Evolutionary conservation across 805 yeast species (phyloP), one percentile per base, ranked within the genome.

Genomic region (Candida easanensis): DNA sequence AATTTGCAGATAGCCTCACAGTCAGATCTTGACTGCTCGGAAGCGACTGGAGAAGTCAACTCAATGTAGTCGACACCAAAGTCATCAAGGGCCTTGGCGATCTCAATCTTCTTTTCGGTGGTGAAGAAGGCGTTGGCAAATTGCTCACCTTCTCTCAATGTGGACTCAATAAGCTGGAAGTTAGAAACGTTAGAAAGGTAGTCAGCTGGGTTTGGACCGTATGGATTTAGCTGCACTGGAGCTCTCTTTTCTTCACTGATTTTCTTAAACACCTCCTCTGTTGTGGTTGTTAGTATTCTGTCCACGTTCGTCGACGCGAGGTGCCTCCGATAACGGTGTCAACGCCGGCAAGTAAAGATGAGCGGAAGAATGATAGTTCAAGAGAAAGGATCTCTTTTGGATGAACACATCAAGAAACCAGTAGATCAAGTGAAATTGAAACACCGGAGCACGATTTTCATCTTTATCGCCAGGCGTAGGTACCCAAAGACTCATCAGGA

Each of bases 61-160:
- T 91, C 99, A 53, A 91, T 93, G 73, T 93, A 91, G 70, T 91
- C 99, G 38, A 90, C 99, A 57, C 99, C 99, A 61, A 91, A 91
- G 60, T 90, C 97, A 67, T 91, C 97, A 46, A 91, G 73, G 4
- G 98, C 98, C 73, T 82, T 89, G 58, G 99, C 99, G 52, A 91
- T 91, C 69, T 90, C 96, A 54, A 91, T 88, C 73, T 91, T 91
- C 74, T 87, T 91, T 64, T 88, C 98, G 16, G 96, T 87, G 56
- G 81, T 72, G 74, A 91, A 91, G 69, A 91, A 93, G 4, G 99
- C 96, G 62, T 91, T 91, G 61, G 98, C 97, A 63, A 91, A 91
- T 69, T 91, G 99, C 70, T 91, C 99, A 66, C 99, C 99, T 71
- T 91, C 99, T 73, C 99, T 81, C 45, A 91, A 75, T 4, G 99